These are phyloP conservation scores for Clarireedia paspali DNA, from an alignment of 2,329 filamentous ascomycete species.

Conservation along the genomic window DNA sequence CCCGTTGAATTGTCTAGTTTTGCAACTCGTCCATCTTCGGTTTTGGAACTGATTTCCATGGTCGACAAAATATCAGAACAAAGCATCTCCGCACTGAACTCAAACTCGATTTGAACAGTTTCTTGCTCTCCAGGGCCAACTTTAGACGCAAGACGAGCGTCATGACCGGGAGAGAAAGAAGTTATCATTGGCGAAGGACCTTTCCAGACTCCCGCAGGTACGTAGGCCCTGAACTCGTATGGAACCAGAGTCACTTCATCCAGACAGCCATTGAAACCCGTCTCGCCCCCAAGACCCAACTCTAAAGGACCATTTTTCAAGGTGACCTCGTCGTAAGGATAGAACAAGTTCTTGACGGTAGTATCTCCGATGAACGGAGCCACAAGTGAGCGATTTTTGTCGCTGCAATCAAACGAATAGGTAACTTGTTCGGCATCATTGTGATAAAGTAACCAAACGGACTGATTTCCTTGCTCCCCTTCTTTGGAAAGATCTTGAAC, in stretches of 20 bases:
- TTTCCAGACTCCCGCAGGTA: slow-evolving; percentile 43
- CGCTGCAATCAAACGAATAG: slow-evolving; percentile 49
- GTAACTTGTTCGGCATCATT: slow-evolving; percentile 41
- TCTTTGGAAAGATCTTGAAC: slow-evolving; percentile 43
- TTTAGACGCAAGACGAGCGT: slow-evolving; percentile 45
- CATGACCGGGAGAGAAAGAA: slow-evolving; percentile 50
- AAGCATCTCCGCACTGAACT: slow-evolving; percentile 54
- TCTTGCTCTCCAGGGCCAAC: slow-evolving; percentile 34
- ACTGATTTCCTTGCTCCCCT: slow-evolving; percentile 35
- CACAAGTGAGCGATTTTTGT: slow-evolving; percentile 39
- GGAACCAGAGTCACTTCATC: slow-evolving; percentile 42
- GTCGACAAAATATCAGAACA: slow-evolving; percentile 45
- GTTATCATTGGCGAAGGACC: slow-evolving; percentile 48
- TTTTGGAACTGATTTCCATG: slow-evolving; percentile 46
- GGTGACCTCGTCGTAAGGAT: slow-evolving; percentile 48
- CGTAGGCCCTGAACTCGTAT: slow-evolving; percentile 51
- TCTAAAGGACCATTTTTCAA: slow-evolving; percentile 39
- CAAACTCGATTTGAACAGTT: slow-evolving; percentile 42
- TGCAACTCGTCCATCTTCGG: slow-evolving; percentile 36
- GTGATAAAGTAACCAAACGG: slow-evolving; percentile 44
- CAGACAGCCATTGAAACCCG: slow-evolving; percentile 48
- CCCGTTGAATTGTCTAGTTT: slow-evolving; percentile 37
- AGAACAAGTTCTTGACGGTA: slow-evolving; percentile 55
- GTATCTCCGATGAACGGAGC: slow-evolving; percentile 46
- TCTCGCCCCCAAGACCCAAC: slow-evolving; percentile 40